Evolutionary conservation across 345 rosid genomes (phyloP).

Genomic region (Lepidium aucheri): DNA sequence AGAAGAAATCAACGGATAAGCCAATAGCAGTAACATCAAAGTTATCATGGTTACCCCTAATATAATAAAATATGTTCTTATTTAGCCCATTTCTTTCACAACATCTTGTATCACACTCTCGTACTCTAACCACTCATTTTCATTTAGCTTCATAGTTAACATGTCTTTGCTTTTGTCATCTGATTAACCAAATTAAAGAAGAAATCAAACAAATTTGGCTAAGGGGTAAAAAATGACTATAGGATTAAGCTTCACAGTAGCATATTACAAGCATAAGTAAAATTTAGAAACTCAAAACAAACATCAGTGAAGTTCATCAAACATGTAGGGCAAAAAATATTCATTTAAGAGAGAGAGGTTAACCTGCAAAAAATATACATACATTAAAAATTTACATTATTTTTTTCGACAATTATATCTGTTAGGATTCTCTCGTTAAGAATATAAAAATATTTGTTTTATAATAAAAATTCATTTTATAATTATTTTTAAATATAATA

Average conservation of each 20-base stretch:
- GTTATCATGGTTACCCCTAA: conserved; percentile 92
- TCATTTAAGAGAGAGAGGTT: background rate
- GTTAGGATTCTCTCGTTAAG: too few relatives aligned
- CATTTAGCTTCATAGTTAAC: conserved; percentile 76
- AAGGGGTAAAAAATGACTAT: background rate
- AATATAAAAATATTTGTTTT: too few relatives aligned
- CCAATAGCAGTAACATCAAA: conserved; percentile 71
- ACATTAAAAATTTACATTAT: too few relatives aligned
- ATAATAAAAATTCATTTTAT: too few relatives aligned
- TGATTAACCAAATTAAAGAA: conserved; percentile 23
- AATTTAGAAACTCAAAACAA: background rate
- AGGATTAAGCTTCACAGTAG: background rate
- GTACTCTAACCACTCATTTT: conserved; percentile 80
- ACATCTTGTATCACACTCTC: conserved; percentile 64
- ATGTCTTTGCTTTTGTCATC: conserved; percentile 91
- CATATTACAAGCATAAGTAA: background rate
- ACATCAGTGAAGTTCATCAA: background rate
- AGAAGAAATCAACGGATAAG: conserved; percentile 68
- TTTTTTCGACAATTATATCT: too few relatives aligned
- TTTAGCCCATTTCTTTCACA: conserved; percentile 55
- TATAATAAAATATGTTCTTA: conserved; percentile 69
- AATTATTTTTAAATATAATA: too few relatives aligned
- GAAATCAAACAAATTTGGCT: background rate
- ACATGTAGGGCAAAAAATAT: background rate
- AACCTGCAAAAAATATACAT: too few relatives aligned